Evolutionary conservation across 139 green algal genomes (phyloP).

Genomic region (Haematococcus sp.): DNA sequence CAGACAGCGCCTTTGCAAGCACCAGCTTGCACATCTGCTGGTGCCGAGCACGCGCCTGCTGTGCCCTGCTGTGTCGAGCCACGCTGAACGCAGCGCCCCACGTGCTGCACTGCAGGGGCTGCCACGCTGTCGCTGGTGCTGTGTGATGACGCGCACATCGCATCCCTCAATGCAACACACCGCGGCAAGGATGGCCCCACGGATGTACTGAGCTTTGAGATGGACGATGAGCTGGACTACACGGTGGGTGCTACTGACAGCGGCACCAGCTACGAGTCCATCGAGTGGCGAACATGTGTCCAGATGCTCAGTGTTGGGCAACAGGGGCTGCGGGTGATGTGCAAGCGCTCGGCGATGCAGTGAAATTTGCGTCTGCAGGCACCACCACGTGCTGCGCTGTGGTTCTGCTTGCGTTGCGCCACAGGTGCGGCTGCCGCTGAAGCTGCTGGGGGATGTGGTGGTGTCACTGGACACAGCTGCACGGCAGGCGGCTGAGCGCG

Average conservation of each 20-base stretch:
- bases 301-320: too few species aligned
- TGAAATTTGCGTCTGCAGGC: too few species aligned
- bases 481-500: constrained; percentile 79
- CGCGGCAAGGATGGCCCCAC: constrained; percentile 75
- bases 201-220: constrained; percentile 94
- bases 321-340: too few species aligned
- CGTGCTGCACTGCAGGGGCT: constrained; percentile 9
- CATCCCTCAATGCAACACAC: constrained; percentile 67
- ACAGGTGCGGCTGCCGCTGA: constrained; percentile 57
- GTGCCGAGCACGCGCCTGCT: too few species aligned
- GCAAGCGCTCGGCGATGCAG: too few species aligned
- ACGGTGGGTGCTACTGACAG: constrained; percentile 24
- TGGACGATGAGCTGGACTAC: constrained; percentile 58
- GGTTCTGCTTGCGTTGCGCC: background rate
- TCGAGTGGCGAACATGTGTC: too few species aligned
- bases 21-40: too few species aligned
- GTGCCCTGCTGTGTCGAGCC: too few species aligned
- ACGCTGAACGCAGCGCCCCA: too few species aligned
- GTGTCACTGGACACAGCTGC: constrained; percentile 91
- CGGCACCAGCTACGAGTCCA: too few species aligned
- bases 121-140: constrained; percentile 74
- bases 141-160: constrained; percentile 83
- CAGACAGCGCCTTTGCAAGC: too few species aligned
- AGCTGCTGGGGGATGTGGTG: constrained; percentile 88
- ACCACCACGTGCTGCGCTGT: background rate